phyloP scores from a whole-genome alignment of 331 rosid species.

The Quercus lobata region DNA sequence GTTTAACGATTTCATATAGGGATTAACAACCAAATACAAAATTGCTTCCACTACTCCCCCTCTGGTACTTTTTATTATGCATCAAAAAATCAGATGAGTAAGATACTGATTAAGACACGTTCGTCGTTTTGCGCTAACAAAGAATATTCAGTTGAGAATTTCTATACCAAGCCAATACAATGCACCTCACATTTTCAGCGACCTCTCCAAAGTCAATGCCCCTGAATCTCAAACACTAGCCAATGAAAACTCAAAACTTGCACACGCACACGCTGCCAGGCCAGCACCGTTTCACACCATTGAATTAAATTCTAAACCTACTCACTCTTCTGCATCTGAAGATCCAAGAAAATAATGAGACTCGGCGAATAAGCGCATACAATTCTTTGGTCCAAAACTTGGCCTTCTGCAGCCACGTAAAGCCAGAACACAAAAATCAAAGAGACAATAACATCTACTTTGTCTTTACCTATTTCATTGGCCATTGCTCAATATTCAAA shows the following conservation, averaged over 20 bases:
- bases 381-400: not conserved
- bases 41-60: too few species aligned
- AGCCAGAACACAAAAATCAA: slow-evolving; percentile 1
- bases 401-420: slow-evolving; percentile 26
- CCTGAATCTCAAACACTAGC: not conserved
- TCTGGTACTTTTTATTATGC: too few species aligned
- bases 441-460: not conserved
- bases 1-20: too few species aligned
- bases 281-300: not conserved
- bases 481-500: not conserved
- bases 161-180: not conserved
- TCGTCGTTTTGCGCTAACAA: too few species aligned
- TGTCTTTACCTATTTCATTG: not conserved
- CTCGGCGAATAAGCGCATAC: too few species aligned
- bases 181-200: not conserved
- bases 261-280: not conserved
- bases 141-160: not conserved
- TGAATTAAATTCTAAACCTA: slow-evolving; percentile 3
- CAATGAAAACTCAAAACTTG: not conserved
- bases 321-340: not conserved
- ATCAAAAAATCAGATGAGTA: not conserved
- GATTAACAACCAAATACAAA: too few species aligned
- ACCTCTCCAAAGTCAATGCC: slow-evolving; percentile 29
- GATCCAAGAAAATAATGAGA: slow-evolving; percentile 17
- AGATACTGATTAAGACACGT: not conserved